Evolutionary conservation across 2,329 filamentous ascomycete genomes (phyloP).

Genomic region (Colletotrichum sp.): DNA sequence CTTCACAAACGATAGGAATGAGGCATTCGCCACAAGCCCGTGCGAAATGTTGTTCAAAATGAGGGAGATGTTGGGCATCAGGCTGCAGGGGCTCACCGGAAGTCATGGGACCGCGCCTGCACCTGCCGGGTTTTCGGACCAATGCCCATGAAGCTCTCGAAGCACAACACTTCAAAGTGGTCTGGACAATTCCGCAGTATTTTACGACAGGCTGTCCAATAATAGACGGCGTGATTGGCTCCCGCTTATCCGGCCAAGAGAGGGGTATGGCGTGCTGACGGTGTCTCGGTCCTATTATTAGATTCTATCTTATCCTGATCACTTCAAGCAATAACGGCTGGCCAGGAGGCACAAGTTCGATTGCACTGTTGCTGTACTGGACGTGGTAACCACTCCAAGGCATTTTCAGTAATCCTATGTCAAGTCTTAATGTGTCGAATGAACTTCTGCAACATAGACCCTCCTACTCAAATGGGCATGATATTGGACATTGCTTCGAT

Average conservation of each 20-base stretch:
- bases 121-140: background rate
- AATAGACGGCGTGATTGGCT: background rate
- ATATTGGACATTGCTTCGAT: background rate
- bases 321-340: background rate
- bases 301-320: background rate
- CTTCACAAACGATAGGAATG: background rate
- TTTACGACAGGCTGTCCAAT: background rate
- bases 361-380: background rate
- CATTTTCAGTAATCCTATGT: background rate
- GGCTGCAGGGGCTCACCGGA: background rate
- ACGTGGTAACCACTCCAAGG: background rate
- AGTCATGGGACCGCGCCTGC: background rate
- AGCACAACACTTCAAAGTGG: background rate
- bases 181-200: background rate
- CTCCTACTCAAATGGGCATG: background rate
- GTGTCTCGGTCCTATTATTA: background rate
- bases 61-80: background rate
- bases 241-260: background rate
- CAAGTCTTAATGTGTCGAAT: background rate
- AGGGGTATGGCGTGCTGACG: background rate
- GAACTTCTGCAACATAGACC: background rate
- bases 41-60: background rate
- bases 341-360: background rate
- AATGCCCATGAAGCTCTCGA: background rate
- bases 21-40: background rate